Evolutionary conservation across 345 rosid species (phyloP).

Genomic region (Ceriops zippeliana): DNA sequence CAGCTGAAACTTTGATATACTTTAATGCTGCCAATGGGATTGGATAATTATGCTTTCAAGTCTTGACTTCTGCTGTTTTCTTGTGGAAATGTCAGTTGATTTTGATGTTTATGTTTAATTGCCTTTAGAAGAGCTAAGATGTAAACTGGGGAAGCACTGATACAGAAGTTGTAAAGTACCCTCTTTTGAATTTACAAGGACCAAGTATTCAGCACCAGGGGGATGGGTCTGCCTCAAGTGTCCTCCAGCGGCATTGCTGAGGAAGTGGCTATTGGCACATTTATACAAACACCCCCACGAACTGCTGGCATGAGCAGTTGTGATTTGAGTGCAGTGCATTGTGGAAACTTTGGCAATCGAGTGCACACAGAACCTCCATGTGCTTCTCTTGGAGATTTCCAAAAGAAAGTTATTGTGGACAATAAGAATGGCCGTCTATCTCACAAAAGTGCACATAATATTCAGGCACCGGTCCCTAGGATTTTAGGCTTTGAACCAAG

Average conservation of each 20-base stretch:
- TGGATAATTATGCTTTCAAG: background rate
- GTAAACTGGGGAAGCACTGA: background rate
- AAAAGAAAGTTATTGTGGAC: slow-evolving; percentile 13
- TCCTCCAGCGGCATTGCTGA: slow-evolving; percentile 21
- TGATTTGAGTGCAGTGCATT: slow-evolving; percentile 29
- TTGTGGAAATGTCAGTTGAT: slow-evolving; percentile 1
- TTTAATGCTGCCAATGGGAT: background rate
- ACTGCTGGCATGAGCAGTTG: slow-evolving; percentile 18
- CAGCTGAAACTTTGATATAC: background rate
- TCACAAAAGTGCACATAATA: slow-evolving; percentile 14
- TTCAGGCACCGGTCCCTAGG: slow-evolving; percentile 19
- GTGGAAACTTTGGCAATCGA: slow-evolving; percentile 26
- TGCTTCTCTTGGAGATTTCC: slow-evolving; percentile 16
- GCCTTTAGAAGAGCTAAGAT: background rate
- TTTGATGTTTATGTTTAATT: slow-evolving; percentile 1
- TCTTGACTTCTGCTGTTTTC: background rate
- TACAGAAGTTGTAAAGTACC: slow-evolving; percentile 7
- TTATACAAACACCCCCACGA: slow-evolving; percentile 8
- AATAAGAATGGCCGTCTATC: slow-evolving; percentile 14
- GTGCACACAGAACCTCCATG: slow-evolving; percentile 21
- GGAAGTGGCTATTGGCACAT: slow-evolving; percentile 22
- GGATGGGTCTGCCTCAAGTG: slow-evolving; percentile 26
- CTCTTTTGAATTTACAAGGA: slow-evolving; percentile 15
- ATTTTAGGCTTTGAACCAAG: slow-evolving; percentile 23
- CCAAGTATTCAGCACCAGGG: background rate